Base-by-base conservation (phyloP, 2,329 filamentous ascomycete genomes). In the Ophiocordyceps camponoti-saundersi region DNA sequence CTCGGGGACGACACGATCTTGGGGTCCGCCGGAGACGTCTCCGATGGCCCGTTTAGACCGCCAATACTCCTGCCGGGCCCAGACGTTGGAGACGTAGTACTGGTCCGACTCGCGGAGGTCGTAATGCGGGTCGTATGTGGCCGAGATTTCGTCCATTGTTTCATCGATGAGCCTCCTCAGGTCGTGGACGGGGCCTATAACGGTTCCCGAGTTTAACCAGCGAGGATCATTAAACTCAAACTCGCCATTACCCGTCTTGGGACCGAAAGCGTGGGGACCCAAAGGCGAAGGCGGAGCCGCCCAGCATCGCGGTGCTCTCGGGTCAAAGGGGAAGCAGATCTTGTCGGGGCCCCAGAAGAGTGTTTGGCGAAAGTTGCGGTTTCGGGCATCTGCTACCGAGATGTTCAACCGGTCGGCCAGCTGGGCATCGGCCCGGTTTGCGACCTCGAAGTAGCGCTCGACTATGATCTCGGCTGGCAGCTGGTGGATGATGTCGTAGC, bases 401-500 rank as follows among this genome's bases (percentile, higher is more conserved):
- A 62, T 55, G 2, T 72, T 72, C 51, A 77, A 77, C 39, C 65
- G 68, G 45, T 65, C 59, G 34, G 63, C 61, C 41, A 81, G 60
- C 23, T 70, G 67, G 30, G 61, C 58, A 51, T 82, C 77, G 26
- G 71, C 72, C 45, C 68, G 66, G n/a, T 66, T 62, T 18, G 73
- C 57, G 16, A 77, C 61, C 15, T 66, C 62, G 51, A 78, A 73
- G 58, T 82, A 85, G 42, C 80, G 70, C 51, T 72, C 63, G 23
- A 85, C 70, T 52, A 84, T 62, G 20, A 82, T 66, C 41, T 80
- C 72, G 3, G 76, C 71, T 0, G 79, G 77, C 2, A 84, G 64
- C 57, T 85, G 80, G 49, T 82, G 76, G 63, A 78, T 77, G 1
- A 77, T 67, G 49, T 83, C 77, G 56, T 76, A 71, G 1, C 73